Evolutionary conservation across 208 protist genomes (phyloP).

Genomic region (Leishmania mexicana): DNA sequence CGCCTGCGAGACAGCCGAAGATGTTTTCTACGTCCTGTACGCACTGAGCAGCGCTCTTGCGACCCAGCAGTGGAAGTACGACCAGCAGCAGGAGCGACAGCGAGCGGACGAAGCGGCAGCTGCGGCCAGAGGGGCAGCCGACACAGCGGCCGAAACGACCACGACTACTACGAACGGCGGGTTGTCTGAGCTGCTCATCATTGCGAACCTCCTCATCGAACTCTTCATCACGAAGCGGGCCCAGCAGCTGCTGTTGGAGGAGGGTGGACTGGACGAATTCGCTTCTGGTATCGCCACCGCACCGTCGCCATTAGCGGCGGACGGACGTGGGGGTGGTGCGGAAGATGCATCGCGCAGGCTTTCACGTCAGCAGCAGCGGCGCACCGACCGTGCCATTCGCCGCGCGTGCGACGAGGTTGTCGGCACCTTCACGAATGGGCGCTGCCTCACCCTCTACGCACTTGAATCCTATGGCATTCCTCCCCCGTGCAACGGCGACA

Average conservation of each 20-base stretch:
- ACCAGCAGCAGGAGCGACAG: constrained; percentile 18
- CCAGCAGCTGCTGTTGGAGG: constrained; percentile 24
- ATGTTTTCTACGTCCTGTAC: constrained; percentile 55
- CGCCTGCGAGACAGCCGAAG: constrained; percentile 42
- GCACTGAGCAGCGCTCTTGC: constrained; percentile 33
- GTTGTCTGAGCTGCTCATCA: constrained; percentile 42
- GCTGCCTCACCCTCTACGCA: constrained; percentile 38
- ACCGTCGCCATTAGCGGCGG: not conserved
- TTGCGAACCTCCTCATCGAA: constrained; percentile 54
- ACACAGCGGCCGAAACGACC: not conserved
- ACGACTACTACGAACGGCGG: constrained; percentile 13
- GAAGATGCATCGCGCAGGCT: not conserved
- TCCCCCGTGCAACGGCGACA: constrained; percentile 5
- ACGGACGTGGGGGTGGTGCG: not conserved
- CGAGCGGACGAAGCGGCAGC: not conserved
- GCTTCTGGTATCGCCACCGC: not conserved
- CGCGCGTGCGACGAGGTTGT: constrained; percentile 71
- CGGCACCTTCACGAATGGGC: constrained; percentile 41
- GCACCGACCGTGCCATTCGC: constrained; percentile 39
- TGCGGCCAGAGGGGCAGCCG: not conserved
- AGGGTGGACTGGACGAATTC: not conserved
- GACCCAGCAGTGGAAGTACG: constrained; percentile 22
- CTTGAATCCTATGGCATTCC: constrained; percentile 48
- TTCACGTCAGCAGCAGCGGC: constrained; percentile 3
- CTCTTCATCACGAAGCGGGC: constrained; percentile 54